Base-by-base conservation (phyloP, 2,329 filamentous ascomycete genomes). In the Ascochyta viciae-villosae region DNA sequence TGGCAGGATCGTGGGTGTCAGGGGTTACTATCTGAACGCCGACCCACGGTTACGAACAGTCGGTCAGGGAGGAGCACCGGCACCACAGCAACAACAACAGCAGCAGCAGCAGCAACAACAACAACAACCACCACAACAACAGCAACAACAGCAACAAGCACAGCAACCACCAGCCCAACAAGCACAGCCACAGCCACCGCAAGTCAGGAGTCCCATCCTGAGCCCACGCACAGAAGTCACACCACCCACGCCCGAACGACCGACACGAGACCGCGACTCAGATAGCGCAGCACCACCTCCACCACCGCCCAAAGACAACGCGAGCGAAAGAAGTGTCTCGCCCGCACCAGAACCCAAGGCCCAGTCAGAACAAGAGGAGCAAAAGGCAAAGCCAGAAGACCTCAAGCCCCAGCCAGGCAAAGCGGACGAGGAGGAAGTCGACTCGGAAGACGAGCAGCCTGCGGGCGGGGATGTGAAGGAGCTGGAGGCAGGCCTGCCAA, bases 11-110 rank as follows among this genome's bases (percentile, higher is more conserved):
- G 89, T 98, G 3, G 92, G 94, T 45, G 95, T 98, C 27, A 89
- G 95, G 66, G 93, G 93, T 66, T 99, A 97, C 78, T 99, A 99
- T 76, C 84, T 99, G 29, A 93, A 97, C 72, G 95, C 94, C 3
- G 88, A 91, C 72, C 86, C 86, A 16, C 85, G 86, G 67, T 75
- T 86, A 64, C 78, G 87, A 51, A 82, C 84, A 53, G 75, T 83
- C 29, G 80, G 80, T 4, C 76, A 78, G 13, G 73, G 74, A 24
- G 54, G 61, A 4, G 62, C 66, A 33, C 65, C 72, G 38, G 60
- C 64, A 50, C 61, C 50, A 12, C 58, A 73, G 55, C 65, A 61
- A 37, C 47, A 53, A 31, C 58, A 60, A 38, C 56, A 53, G 22
- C 63, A 61, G 43, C 63, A 62, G 37, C 64, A 62, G 34, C 49